Base-by-base conservation (phyloP, 768 basidiomycete species). In the Fomitopsis pulvina region DNA sequence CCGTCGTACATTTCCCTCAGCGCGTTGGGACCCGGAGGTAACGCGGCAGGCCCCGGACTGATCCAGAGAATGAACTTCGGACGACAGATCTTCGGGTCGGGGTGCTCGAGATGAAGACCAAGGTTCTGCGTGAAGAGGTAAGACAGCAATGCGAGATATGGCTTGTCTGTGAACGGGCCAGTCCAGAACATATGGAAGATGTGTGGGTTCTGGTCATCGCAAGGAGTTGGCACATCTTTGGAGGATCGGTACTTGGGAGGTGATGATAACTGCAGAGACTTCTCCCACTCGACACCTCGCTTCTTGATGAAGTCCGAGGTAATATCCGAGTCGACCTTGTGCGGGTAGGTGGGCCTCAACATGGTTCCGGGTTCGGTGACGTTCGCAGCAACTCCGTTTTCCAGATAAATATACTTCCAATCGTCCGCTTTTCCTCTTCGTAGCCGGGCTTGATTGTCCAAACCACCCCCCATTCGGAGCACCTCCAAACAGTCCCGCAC, bases 131-230 rank as follows among this genome's bases (percentile, higher is more conserved):
- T 96, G 71, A 84, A 98, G 29, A 98, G 77, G 75, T 92, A 99
- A 16, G 93, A 96, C 21, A 95, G 73, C 40, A 97, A 75, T 1
- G 95, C 92, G 52, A 92, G 80, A 74, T 99, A 98, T 2, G 96
- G 96, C 66, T 97, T 97, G 74, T 99, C 96, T 8, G 93, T 96
- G 73, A 99, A 97, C 1, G 92, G 85, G 0, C 96, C 95, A 1
- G 94, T 90, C 95, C 96, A 98, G 73, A 96, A 99, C 85, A 97
- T 96, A 68, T 99, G 96, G 74, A 95, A 98, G 27, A 97, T 69
- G 29, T 88, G 81, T 5, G 92, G 87, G 59, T 86, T 81, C 56
- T 90, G 85, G 0, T 84, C 77, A 60, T 96, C 91, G 67, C 96
- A 99, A 1, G 83, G 74, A 1, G 70, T 64, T 2, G 77, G 64